These are phyloP conservation scores for Nakazawaea laoshanensis DNA, from an alignment of 805 yeast species.

Conservation along the genomic window DNA sequence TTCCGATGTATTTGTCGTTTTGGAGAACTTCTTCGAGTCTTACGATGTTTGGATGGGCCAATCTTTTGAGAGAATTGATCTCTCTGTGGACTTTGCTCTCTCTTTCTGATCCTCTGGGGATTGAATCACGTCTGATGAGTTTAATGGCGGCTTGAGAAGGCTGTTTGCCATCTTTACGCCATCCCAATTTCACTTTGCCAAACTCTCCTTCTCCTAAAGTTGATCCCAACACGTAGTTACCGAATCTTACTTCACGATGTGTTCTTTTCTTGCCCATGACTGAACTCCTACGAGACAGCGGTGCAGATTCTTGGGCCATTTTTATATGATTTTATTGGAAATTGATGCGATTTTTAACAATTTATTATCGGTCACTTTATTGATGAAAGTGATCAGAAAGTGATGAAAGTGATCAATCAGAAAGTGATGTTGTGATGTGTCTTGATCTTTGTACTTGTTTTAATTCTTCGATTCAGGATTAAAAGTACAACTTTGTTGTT, in stretches of 20 bases:
- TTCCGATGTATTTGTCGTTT: slow-evolving; percentile 91
- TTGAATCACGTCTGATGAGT: slow-evolving; percentile 78
- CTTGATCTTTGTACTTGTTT: too few species aligned
- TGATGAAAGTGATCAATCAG: too few species aligned
- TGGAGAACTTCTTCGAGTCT: slow-evolving; percentile 87
- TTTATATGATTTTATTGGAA: too few species aligned
- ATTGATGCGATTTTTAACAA: too few species aligned
- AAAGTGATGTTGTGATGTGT: too few species aligned
- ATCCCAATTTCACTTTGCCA: slow-evolving; percentile 94
- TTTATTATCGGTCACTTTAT: not conserved
- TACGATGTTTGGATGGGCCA: slow-evolving; percentile 92
- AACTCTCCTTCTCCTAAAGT: slow-evolving; percentile 98
- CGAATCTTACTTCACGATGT: slow-evolving; percentile 73
- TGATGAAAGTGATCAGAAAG: too few species aligned
- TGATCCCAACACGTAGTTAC: slow-evolving; percentile 83
- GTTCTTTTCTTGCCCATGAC: slow-evolving; percentile 21
- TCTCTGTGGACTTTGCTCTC: slow-evolving; percentile 89
- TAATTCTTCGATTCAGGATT: too few species aligned
- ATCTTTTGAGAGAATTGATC: slow-evolving; percentile 77
- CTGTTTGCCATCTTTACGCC: slow-evolving; percentile 78
- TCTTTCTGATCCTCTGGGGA: slow-evolving; percentile 78
- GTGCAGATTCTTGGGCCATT: not conserved
- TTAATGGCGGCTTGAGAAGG: slow-evolving; percentile 90
- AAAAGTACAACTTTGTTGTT: too few species aligned
- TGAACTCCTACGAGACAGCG: slow-evolving; percentile 15